Conservation (phyloP, 2,329 filamentous ascomycete genomes). For the Aspergillus hiratsukae region DNA sequence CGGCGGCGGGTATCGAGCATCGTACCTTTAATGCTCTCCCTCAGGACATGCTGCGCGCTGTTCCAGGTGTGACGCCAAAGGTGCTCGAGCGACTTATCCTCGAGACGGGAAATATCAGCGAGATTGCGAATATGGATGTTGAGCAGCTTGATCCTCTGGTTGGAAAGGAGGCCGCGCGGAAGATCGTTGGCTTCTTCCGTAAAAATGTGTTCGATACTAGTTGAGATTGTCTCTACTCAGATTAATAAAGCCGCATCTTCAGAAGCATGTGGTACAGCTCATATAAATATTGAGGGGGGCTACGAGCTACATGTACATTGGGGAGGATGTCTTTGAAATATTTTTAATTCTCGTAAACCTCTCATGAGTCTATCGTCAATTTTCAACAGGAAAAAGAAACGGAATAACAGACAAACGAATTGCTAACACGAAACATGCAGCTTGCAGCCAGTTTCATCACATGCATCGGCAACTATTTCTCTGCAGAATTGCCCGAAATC, state of each 20-base stretch:
- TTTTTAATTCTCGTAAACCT: conserved; percentile 32
- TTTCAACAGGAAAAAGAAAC: conserved; percentile 17
- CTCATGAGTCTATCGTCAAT: conserved; percentile 32
- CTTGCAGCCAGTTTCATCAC: conserved; percentile 24
- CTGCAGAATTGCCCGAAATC: conserved; percentile 20
- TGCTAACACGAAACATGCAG: conserved; percentile 21
- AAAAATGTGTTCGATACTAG: conserved; percentile 52
- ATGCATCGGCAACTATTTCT: conserved; percentile 27
- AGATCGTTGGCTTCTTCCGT: conserved; percentile 79
- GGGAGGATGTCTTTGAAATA: conserved; percentile 1
- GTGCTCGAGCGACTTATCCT: conserved; percentile 69
- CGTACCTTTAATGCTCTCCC: conserved; percentile 77
- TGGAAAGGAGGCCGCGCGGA: conserved; percentile 69
- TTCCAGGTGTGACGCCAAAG: conserved; percentile 79
- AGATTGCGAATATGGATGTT: conserved; percentile 81
- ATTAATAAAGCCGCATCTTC: background rate
- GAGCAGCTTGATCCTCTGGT: conserved; percentile 69
- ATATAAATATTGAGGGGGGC: conserved; percentile 1
- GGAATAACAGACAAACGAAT: conserved; percentile 25
- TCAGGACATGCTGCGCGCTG: conserved; percentile 81
- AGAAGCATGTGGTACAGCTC: background rate
- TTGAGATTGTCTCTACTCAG: conserved; percentile 3
- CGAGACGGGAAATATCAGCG: conserved; percentile 69
- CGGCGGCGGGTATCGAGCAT: conserved; percentile 50
- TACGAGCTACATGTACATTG: background rate